Base-by-base conservation (phyloP, 1,284 basidiomycete genomes). In the Baeospora myosura region DNA sequence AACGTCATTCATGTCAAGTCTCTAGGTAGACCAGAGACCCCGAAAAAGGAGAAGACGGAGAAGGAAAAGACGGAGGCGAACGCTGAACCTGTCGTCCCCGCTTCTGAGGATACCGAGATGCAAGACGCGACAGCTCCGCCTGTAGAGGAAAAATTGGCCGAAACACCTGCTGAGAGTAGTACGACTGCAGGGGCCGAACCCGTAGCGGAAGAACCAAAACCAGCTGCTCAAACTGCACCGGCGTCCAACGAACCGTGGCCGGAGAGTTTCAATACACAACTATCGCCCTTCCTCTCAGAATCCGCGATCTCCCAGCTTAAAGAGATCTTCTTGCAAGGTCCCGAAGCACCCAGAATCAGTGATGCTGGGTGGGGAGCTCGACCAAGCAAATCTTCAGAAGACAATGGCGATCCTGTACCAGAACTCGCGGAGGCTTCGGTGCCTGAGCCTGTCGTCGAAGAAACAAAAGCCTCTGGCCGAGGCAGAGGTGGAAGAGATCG, bases 1-100 rank as follows among this genome's bases (percentile, higher is more conserved):
- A 76, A 87, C 46, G 81, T 89, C 3, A 66, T 93, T 5, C 84
- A 88, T 55, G 59, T 96, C 28, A 85, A 85, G 54, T 78, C 81
- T 36, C 72, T 96, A 30, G 74, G 65, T 33, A 79, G 78, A 59
- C 86, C 90, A 4, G 68, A 74, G 57, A 66, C 78, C 42, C 57
- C 70, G 4, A 64, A 64, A 49, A 60, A 64, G 39, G 54, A 61
- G 39, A 12, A 42, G 4, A 42, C 38, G 33, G 45, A 49, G 14
- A 43, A 40, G 26, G 42, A 26, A 32, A 43, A 28, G 8, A n/a
- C 8, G 8, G 8, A 8, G 8, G 26, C 26, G 26, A 8, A 8
- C n/a, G 32, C 16, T 16, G n/a, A 33, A 40, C 33, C 30, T 17
- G 4, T 26, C 21, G 16, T 37, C 17, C 21, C 22, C 31, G 34